Conservation (phyloP, 768 basidiomycete species). For the Termitomyces sp. region DNA sequence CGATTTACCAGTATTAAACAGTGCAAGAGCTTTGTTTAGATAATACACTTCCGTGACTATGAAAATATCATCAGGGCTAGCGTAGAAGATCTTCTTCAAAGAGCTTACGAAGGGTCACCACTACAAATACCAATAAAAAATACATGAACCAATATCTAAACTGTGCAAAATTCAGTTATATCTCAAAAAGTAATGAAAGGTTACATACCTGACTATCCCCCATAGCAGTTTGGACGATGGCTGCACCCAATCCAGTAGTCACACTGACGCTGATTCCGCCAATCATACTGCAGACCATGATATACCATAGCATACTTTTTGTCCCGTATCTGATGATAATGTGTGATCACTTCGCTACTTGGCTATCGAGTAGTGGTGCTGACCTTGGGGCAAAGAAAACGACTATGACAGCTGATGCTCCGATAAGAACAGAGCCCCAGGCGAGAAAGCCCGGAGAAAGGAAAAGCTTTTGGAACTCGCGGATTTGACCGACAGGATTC, state of each 20-base stretch:
- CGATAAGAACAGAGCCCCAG: slow-evolving; percentile 60
- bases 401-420: slow-evolving; percentile 61
- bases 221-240: slow-evolving; percentile 75
- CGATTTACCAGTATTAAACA: slow-evolving; percentile 82
- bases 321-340: slow-evolving; percentile 61
- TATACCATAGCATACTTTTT: slow-evolving; percentile 93
- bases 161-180: slow-evolving; percentile 29
- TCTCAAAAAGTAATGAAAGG: background rate
- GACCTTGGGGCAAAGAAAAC: slow-evolving; percentile 80
- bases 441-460: slow-evolving; percentile 78
- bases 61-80: background rate
- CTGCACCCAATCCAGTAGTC: slow-evolving; percentile 88
- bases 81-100: slow-evolving; percentile 3
- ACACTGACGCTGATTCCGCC: slow-evolving; percentile 94
- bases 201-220: slow-evolving; percentile 70
- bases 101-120: slow-evolving; percentile 68
- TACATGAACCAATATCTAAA: slow-evolving; percentile 93
- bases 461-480: slow-evolving; percentile 73
- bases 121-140: slow-evolving; percentile 79
- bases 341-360: slow-evolving; percentile 1
- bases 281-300: slow-evolving; percentile 92
- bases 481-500: slow-evolving; percentile 61
- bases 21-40: slow-evolving; percentile 90
- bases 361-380: slow-evolving; percentile 11
- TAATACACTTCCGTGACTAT: slow-evolving; percentile 90